These are phyloP conservation scores for Nitzschia sp. DNA, from an alignment of 108 stramenopile species.

Conservation along the genomic window DNA sequence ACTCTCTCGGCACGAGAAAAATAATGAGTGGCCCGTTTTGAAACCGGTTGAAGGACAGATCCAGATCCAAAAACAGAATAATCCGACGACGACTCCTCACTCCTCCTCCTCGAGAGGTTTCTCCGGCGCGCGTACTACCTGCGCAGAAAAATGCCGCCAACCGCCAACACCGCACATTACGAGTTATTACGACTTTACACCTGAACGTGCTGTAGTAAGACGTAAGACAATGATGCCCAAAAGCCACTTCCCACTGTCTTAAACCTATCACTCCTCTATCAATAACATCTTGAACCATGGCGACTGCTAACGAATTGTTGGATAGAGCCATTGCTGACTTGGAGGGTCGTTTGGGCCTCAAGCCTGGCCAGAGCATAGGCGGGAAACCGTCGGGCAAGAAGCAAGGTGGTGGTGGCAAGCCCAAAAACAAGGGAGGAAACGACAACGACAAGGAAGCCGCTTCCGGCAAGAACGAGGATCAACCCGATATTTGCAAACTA, in stretches of 20 bases:
- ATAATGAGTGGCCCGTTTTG: background rate
- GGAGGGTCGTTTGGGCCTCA: slow-evolving; percentile 74
- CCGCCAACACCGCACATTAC: too few relatives aligned
- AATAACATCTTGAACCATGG: background rate
- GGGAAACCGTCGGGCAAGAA: slow-evolving; percentile 6
- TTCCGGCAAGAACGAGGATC: slow-evolving; percentile 27
- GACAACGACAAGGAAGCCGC: slow-evolving; percentile 15
- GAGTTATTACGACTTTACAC: too few relatives aligned
- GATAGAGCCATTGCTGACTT: slow-evolving; percentile 78
- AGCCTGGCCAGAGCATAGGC: slow-evolving; percentile 37
- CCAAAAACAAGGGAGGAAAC: slow-evolving; percentile 39
- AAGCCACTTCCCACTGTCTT: too few relatives aligned
- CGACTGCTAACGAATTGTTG: slow-evolving; percentile 58
- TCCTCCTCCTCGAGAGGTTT: background rate
- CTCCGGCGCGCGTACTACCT: background rate
- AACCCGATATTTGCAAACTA: slow-evolving; percentile 81
- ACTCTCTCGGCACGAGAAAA: background rate
- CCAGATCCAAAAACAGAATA: background rate
- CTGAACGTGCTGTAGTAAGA: too few relatives aligned
- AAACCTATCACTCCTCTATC: too few relatives aligned
- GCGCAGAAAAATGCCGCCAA: background rate
- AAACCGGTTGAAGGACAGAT: background rate
- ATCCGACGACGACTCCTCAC: background rate
- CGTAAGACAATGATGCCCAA: too few relatives aligned
- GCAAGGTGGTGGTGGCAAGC: slow-evolving; percentile 29